A percentile compares a stretch with the other conserved stretches of the same genome.
These are phyloP conservation scores for Rusavskia elegans DNA, from an alignment of 495 filamentous ascomycete genomes.

Conservation along the genomic window DNA sequence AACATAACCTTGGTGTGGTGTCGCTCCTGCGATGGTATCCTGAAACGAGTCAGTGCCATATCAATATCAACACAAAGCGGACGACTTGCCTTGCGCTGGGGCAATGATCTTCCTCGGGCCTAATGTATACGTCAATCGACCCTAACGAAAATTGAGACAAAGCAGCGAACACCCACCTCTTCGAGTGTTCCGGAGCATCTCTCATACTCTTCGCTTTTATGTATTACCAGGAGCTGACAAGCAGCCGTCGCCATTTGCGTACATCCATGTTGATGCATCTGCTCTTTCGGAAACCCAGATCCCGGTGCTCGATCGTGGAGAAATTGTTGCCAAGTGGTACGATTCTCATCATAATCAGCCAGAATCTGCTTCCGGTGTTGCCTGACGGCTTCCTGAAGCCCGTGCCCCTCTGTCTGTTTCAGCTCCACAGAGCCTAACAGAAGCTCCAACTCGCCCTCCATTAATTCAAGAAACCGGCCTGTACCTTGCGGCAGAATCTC, in stretches of 20 bases:
- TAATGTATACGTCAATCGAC: too few species aligned
- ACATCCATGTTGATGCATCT: neutral
- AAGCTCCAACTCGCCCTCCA: neutral
- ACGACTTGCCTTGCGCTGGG: too few species aligned
- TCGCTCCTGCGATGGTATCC: neutral
- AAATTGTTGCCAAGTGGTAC: constrained; percentile 8
- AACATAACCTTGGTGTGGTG: too few species aligned
- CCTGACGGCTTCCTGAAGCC: neutral
- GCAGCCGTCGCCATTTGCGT: constrained; percentile 1
- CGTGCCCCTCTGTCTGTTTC: neutral
- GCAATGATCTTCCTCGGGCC: too few species aligned
- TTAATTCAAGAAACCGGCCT: neutral
- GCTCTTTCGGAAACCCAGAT: neutral
- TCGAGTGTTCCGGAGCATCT: too few species aligned
- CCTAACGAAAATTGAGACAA: too few species aligned
- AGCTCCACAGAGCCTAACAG: neutral
- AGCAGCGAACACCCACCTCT: too few species aligned
- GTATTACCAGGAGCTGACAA: neutral
- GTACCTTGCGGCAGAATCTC: constrained; percentile 2
- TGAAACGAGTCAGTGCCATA: neutral
- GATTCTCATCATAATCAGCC: neutral
- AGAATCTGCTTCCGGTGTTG: neutral
- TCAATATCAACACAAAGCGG: neutral
- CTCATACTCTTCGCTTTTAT: too few species aligned
- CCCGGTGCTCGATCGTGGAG: constrained; percentile 7